These are phyloP conservation scores for Passalora sequoiae DNA, from an alignment of 2,329 filamentous ascomycete species.

Conservation along the genomic window DNA sequence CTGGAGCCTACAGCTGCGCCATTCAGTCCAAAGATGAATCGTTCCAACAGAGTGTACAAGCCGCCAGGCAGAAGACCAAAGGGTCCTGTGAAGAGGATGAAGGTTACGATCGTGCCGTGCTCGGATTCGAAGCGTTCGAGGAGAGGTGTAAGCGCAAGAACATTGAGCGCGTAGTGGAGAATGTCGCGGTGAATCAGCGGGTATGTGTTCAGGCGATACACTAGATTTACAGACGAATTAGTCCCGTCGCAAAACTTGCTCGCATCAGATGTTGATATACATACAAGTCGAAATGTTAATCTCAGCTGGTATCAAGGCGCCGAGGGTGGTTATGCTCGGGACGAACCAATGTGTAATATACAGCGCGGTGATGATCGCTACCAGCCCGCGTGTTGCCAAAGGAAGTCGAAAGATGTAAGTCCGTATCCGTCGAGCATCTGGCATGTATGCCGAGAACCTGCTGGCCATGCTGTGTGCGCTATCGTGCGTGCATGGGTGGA, in stretches of 20 bases:
- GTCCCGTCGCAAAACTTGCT: no score
- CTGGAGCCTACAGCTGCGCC: slow-evolving; percentile 76
- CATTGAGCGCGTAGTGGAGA: slow-evolving; percentile 74
- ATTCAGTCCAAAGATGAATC: slow-evolving; percentile 64
- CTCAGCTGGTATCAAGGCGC: slow-evolving; percentile 70
- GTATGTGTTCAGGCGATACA: slow-evolving; percentile 90
- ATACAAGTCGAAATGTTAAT: slow-evolving; percentile 66
- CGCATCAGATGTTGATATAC: no score
- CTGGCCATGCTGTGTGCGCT: slow-evolving; percentile 4
- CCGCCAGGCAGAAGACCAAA: slow-evolving; percentile 63
- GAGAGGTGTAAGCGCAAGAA: slow-evolving; percentile 75
- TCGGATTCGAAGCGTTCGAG: slow-evolving; percentile 91
- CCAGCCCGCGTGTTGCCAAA: slow-evolving; percentile 70
- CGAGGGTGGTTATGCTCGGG: slow-evolving; percentile 72
- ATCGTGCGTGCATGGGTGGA: neutral
- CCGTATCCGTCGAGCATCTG: slow-evolving; percentile 69
- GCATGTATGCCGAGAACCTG: slow-evolving; percentile 35
- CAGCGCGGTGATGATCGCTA: slow-evolving; percentile 61
- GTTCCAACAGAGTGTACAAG: slow-evolving; percentile 75
- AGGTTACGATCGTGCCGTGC: slow-evolving; percentile 81
- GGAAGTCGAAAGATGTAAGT: slow-evolving; percentile 82
- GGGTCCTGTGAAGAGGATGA: slow-evolving; percentile 79
- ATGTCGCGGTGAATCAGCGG: slow-evolving; percentile 78
- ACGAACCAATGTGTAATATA: slow-evolving; percentile 66
- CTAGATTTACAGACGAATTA: no score